These are phyloP conservation scores for Penicillium sp. DNA, from an alignment of 2,329 filamentous ascomycete genomes.

Conservation along the genomic window DNA sequence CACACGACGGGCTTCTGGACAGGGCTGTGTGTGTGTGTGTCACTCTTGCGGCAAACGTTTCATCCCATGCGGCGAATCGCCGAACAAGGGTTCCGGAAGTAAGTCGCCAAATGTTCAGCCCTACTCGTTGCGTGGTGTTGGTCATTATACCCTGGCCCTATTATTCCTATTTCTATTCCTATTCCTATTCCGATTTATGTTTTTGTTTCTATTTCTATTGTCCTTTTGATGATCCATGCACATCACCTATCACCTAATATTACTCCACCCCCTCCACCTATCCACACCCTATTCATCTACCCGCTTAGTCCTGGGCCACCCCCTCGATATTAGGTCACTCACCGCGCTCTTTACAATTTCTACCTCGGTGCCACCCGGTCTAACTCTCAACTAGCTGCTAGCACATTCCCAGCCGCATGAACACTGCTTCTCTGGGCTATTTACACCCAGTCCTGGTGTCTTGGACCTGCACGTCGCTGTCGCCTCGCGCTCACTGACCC, in stretches of 20 bases:
- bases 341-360: not conserved
- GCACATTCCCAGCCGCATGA: constrained; percentile 26
- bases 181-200: too few relatives aligned
- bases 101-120: constrained; percentile 26
- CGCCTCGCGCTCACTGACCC: constrained; percentile 18
- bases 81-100: constrained; percentile 28
- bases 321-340: constrained; percentile 14
- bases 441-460: constrained; percentile 9
- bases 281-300: constrained; percentile 7
- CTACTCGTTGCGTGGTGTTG: constrained; percentile 20
- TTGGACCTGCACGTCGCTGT: constrained; percentile 8
- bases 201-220: not conserved
- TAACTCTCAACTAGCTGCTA: constrained; percentile 27
- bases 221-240: not conserved
- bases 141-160: not conserved
- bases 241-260: not conserved
- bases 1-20: constrained; percentile 28
- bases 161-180: not conserved
- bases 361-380: constrained; percentile 22
- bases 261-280: not conserved
- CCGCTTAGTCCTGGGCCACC: not conserved
- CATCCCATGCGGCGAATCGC: constrained; percentile 37
- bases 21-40: constrained; percentile 34
- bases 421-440: not conserved
- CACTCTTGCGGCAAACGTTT: constrained; percentile 34